A percentile compares a stretch with the other conserved stretches of the same genome.
These are phyloP conservation scores for Amanita molliuscula DNA, from an alignment of 768 basidiomycete genomes.

Conservation along the genomic window DNA sequence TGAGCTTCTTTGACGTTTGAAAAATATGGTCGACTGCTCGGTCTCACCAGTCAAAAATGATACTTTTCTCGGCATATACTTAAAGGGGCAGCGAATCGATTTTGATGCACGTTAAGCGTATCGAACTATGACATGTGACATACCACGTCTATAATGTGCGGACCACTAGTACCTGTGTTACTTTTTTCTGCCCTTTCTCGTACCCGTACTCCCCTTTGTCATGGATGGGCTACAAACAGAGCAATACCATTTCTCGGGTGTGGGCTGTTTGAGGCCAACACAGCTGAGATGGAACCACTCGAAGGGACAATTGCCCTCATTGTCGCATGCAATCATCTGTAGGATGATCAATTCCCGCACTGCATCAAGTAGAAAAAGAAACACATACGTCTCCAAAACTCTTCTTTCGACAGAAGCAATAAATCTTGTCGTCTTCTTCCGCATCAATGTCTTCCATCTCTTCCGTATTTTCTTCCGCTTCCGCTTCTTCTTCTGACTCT, in stretches of 20 bases:
- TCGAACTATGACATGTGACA: no score
- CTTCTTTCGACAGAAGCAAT: conserved; percentile 43
- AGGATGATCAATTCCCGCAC: background rate
- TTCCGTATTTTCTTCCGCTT: conserved; percentile 13
- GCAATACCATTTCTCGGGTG: conserved; percentile 46
- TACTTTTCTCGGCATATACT: no score
- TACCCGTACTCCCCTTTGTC: conserved; percentile 16
- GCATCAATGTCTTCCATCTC: conserved; percentile 33
- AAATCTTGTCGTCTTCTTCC: conserved; percentile 36
- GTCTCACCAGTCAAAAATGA: no score
- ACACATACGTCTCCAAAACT: conserved; percentile 38
- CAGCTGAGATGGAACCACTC: conserved; percentile 68
- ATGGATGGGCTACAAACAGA: conserved; percentile 31
- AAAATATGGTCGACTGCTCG: no score
- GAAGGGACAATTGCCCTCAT: conserved; percentile 49
- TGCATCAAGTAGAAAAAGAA: background rate
- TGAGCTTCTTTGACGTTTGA: no score
- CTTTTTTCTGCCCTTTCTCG: conserved; percentile 15
- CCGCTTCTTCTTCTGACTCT: conserved; percentile 31
- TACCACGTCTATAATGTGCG: no score
- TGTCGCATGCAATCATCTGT: conserved; percentile 68
- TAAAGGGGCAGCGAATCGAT: no score
- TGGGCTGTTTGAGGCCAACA: conserved; percentile 41
- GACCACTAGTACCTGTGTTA: no score
- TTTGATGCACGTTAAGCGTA: no score